Conservation (phyloP, 2,329 filamentous ascomycete species). For the Calonectria henricotiae region DNA sequence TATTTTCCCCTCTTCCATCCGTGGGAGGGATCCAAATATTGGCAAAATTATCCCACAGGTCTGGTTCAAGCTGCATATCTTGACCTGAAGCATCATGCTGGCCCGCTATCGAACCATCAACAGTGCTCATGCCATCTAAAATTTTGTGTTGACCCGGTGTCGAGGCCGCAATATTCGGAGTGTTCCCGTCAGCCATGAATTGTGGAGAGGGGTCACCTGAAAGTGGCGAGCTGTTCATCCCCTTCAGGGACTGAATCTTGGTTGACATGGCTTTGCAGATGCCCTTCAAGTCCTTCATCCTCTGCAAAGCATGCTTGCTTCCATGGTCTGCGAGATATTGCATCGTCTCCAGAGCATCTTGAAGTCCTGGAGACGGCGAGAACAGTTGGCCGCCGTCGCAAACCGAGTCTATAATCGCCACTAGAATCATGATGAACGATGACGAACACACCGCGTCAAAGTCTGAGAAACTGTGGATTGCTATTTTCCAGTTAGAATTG, state of each 20-base stretch:
- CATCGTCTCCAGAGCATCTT: conserved; percentile 52
- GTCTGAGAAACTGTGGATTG: conserved; percentile 52
- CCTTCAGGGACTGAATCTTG: conserved; percentile 49
- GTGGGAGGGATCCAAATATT: conserved; percentile 49
- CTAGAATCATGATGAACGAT: conserved; percentile 52
- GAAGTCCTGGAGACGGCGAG: conserved; percentile 48
- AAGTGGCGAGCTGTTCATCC: conserved; percentile 48
- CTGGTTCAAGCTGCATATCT: conserved; percentile 49
- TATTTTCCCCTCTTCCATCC: conserved; percentile 39
- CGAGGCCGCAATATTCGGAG: background rate
- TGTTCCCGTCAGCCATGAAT: conserved; percentile 26
- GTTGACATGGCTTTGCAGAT: conserved; percentile 51
- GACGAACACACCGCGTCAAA: conserved; percentile 52
- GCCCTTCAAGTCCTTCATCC: conserved; percentile 48
- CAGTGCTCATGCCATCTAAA: conserved; percentile 10
- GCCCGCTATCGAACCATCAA: conserved; percentile 15
- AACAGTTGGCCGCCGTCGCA: conserved; percentile 50
- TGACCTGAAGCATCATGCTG: conserved; percentile 11
- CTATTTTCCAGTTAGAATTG: conserved; percentile 17
- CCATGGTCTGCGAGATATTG: conserved; percentile 52
- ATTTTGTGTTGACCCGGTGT: conserved; percentile 36
- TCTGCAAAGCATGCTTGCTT: conserved; percentile 50
- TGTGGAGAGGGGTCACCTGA: conserved; percentile 17
- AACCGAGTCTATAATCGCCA: conserved; percentile 49
- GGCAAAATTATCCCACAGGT: conserved; percentile 51